These are phyloP conservation scores for Russula foetens DNA, from an alignment of 768 basidiomycete species.

Conservation along the genomic window DNA sequence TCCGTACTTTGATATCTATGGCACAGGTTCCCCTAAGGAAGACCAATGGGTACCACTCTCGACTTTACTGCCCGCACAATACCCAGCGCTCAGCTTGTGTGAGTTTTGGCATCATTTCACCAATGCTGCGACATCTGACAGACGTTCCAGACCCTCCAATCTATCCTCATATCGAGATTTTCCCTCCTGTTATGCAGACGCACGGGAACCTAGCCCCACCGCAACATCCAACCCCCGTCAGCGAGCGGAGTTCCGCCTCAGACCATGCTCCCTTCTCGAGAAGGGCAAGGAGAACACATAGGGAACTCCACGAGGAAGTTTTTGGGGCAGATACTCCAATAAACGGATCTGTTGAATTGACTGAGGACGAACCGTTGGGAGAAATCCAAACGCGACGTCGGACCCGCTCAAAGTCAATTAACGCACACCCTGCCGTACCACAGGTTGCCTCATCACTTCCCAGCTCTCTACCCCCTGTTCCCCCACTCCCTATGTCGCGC, in stretches of 20 bases:
- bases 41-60: neutral
- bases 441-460: conserved; percentile 4
- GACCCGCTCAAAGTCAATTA: conserved; percentile 20
- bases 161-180: conserved; percentile 25
- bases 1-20: conserved; percentile 25
- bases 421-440: conserved; percentile 11
- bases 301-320: conserved; percentile 5
- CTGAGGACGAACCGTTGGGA: neutral
- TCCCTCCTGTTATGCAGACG: conserved; percentile 6
- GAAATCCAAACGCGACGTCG: conserved; percentile 1
- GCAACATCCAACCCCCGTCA: neutral
- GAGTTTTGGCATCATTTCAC: neutral
- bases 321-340: neutral
- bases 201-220: neutral
- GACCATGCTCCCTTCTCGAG: neutral
- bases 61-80: conserved; percentile 5
- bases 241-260: neutral
- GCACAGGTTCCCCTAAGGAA: neutral
- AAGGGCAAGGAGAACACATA: neutral
- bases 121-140: neutral
- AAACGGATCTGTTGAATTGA: neutral
- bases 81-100: conserved; percentile 25
- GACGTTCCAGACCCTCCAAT: conserved; percentile 20
- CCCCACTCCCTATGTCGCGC: conserved; percentile 13
- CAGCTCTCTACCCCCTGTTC: conserved; percentile 18